Base-by-base conservation (phyloP, 768 basidiomycete species). In the Lentinula edodes region DNA sequence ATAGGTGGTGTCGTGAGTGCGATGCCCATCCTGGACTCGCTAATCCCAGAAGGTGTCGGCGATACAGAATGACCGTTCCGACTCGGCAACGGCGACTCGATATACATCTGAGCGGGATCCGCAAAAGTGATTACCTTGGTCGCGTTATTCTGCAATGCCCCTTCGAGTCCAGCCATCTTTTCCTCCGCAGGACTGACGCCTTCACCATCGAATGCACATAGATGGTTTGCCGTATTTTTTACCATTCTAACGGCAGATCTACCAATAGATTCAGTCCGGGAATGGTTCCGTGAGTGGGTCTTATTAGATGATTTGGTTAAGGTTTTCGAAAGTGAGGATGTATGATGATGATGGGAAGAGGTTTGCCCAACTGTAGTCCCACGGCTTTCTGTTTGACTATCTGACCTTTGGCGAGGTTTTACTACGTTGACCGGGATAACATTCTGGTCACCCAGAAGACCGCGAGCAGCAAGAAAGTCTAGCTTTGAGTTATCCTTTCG, bases 381-480 rank as follows among this genome's bases (percentile, higher is more conserved):
- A 23, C 58, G 41, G 32, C 50, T 60, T 23, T 52, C 66, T 53
- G 61, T 60, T 54, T 68, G 66, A 62, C 68, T 70, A 51, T 56
- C 56, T 36, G 62, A 46, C 39, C 67, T 60, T 54, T 61, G 45
- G 52, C 65, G 61, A 48, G 61, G 35, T 61, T 66, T 52, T 48
- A 68, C 48, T 64, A 69, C 62, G 38, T 76, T 67, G 18, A 73
- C 73, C 0, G 87, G 85, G 35, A 83, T 76, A 18, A 80, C 66
- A 46, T 78, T 73, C 73, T 91, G 90, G 64, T 79, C 83, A 4
- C 90, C 90, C 1, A 90, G 75, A 41, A 86, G 76, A 0, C 89
- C 85, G 18, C 84, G 81, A 2, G 87, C 84, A 9, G 89, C 82
- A 52, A 92, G 78, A 65, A 83, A 84, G 60, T 86, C 86, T 52